These are phyloP conservation scores for Coniochaeta sp. DNA, from an alignment of 2,329 filamentous ascomycete genomes.

Conservation along the genomic window DNA sequence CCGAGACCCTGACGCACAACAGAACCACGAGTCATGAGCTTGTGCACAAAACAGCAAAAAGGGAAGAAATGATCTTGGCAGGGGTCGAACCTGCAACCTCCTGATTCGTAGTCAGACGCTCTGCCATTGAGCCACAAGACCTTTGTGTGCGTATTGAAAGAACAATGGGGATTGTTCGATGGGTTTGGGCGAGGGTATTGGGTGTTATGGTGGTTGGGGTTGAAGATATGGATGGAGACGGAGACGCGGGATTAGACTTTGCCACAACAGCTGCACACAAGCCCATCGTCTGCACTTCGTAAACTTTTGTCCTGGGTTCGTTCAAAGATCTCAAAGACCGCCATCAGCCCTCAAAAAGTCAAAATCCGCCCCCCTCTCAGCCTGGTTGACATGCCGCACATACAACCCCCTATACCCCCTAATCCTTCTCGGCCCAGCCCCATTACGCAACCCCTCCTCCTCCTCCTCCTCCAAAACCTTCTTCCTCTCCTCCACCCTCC, in stretches of 20 bases:
- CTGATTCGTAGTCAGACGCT: constrained; percentile 34
- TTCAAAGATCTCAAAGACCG: not conserved
- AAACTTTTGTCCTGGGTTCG: too few species aligned
- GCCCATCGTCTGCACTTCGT: too few species aligned
- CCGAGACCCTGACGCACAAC: too few species aligned
- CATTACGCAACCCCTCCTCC: constrained; percentile 6
- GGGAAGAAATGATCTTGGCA: constrained; percentile 6
- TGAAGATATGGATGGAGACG: not conserved
- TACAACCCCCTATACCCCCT: constrained; percentile 55
- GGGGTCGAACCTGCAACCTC: constrained; percentile 14
- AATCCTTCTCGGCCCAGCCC: constrained; percentile 16
- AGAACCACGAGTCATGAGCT: not conserved
- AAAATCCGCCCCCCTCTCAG: constrained; percentile 53
- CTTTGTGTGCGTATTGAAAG: too few species aligned
- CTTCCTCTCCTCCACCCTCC: constrained; percentile 51
- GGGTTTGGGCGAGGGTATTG: not conserved
- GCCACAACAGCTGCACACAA: too few species aligned
- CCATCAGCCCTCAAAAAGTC: constrained; percentile 49
- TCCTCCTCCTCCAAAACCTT: constrained; percentile 17
- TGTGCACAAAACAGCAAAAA: not conserved
- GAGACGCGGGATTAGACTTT: too few species aligned
- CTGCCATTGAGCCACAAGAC: constrained; percentile 30
- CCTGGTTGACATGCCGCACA: constrained; percentile 52
- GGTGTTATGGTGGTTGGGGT: not conserved
- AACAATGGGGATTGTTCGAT: not conserved